phyloP scores from a whole-genome alignment of 2,329 filamentous ascomycete species.

The Elsinoe australis region DNA sequence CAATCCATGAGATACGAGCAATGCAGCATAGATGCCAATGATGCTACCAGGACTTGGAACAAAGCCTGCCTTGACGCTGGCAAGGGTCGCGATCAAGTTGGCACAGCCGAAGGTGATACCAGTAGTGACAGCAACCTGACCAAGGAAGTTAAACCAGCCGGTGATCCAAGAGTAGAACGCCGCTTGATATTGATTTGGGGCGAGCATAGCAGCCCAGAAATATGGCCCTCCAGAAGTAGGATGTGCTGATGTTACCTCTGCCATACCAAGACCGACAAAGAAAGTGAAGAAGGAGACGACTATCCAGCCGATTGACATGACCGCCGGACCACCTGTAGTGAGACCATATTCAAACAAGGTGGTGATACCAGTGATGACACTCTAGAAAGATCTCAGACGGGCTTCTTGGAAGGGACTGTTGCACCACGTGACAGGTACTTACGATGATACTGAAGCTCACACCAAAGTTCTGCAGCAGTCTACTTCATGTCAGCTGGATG shows the following conservation, averaged over 20 bases:
- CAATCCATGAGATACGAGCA: slow-evolving; percentile 47
- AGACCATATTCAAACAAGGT: slow-evolving; percentile 51
- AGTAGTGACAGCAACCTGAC: slow-evolving; percentile 44
- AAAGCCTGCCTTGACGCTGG: slow-evolving; percentile 39
- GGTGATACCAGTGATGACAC: slow-evolving; percentile 53
- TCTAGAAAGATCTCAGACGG: too few species aligned
- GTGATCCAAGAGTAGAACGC: slow-evolving; percentile 44
- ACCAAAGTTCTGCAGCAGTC: slow-evolving; percentile 53
- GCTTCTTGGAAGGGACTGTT: too few species aligned
- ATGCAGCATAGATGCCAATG: slow-evolving; percentile 53
- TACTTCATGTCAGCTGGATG: too few species aligned
- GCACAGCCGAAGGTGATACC: slow-evolving; percentile 43
- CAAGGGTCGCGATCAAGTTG: slow-evolving; percentile 40
- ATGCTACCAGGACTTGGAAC: slow-evolving; percentile 41
- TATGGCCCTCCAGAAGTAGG: slow-evolving; percentile 53
- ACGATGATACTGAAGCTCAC: slow-evolving; percentile 57
- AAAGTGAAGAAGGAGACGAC: slow-evolving; percentile 50
- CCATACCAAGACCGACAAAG: slow-evolving; percentile 49
- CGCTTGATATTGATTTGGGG: slow-evolving; percentile 38
- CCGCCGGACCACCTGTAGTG: slow-evolving; percentile 47
- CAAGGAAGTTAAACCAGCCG: slow-evolving; percentile 45
- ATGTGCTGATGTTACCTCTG: slow-evolving; percentile 53
- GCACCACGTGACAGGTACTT: slow-evolving; percentile 25
- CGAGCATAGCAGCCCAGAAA: slow-evolving; percentile 53
- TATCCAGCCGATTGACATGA: slow-evolving; percentile 52